Evolutionary conservation across 768 basidiomycete species (phyloP).

Genomic region (Lactarius akahatsu): DNA sequence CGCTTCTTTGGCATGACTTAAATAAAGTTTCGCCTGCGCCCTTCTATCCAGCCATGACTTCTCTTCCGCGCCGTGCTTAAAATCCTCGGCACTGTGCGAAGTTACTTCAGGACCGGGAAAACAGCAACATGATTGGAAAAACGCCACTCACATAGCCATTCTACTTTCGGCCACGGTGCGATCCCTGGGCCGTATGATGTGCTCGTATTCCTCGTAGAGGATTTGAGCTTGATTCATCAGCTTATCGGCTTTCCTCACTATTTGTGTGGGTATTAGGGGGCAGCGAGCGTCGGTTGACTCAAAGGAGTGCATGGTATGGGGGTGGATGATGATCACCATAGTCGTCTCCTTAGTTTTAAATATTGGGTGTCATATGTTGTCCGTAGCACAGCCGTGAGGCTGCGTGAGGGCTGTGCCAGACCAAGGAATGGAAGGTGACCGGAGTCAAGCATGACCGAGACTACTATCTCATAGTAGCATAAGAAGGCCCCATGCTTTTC

Average conservation of each 20-base stretch:
- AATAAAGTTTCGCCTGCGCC: conserved; percentile 9
- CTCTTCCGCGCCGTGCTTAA: neutral
- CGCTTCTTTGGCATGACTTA: conserved; percentile 2
- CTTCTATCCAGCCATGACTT: neutral
- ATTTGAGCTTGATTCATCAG: neutral
- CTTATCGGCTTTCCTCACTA: conserved; percentile 2
- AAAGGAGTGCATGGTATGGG: neutral
- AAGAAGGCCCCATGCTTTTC: neutral
- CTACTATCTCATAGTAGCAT: neutral
- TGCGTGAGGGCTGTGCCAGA: neutral
- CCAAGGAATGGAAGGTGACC: neutral
- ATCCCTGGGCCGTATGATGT: neutral
- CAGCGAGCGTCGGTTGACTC: too few species aligned
- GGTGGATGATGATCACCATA: neutral
- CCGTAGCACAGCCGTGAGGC: neutral
- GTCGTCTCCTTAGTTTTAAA: neutral
- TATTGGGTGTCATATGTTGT: neutral
- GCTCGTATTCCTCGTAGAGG: neutral
- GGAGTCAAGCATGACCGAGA: neutral
- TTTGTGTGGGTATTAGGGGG: neutral
- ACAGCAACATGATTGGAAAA: neutral
- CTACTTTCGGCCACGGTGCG: neutral
- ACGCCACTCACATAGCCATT: neutral
- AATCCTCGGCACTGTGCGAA: conserved; percentile 6
- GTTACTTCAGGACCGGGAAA: neutral